Evolutionary conservation across 108 stramenopile species (phyloP), one percentile per base, ranked within the genome.

Genomic region (Bacterosira constricta): DNA sequence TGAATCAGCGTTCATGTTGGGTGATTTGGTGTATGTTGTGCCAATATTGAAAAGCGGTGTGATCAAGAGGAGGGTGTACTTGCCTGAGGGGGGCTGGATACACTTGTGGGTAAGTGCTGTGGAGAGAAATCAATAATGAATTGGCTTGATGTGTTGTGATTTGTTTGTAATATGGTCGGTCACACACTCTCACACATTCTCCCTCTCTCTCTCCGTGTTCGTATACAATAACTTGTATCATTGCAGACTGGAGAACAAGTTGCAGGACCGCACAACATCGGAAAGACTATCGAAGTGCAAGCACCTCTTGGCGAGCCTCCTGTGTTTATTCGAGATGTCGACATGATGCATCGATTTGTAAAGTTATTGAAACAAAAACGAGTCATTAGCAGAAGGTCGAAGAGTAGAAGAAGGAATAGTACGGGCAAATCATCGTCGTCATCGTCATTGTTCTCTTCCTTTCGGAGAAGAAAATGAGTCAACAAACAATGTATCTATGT

Each of bases 51-150:
- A 61, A 31, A 49, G 41, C 61, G 79, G 79, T 25, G 67, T 75
- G 27, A 29, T 35, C 36, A 74, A 37, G n/a, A 65, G 65, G 17
- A 56, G 61, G 25, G 62, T 69, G 21, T 80, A 80, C 50, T 32
- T 80, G n/a, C 79, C 79, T 3, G 42, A 55, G 31, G 79, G 79
- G 17, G n/a, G 42, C 35, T 80, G 79, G 79, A 58, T 32, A 31
- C 78, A 79, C 50, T 55, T 79, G 63, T 79, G 77, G 77, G 66
- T 68, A 29, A 52, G 75, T 46, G 12, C n/a, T n/a, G n/a, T n/a
- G n/a, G n/a, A n/a, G n/a, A n/a, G n/a, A n/a, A n/a, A n/a, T 53
- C 55, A n/a, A 35, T 38, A 9, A 36, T 17, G 27, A 31, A 25
- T 42, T 41, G 50, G 15, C 29, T 27, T 49, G 4, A 49, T 37